Evolutionary conservation across 2,329 filamentous ascomycete genomes (phyloP).

Genomic region (Orbilia quercus): DNA sequence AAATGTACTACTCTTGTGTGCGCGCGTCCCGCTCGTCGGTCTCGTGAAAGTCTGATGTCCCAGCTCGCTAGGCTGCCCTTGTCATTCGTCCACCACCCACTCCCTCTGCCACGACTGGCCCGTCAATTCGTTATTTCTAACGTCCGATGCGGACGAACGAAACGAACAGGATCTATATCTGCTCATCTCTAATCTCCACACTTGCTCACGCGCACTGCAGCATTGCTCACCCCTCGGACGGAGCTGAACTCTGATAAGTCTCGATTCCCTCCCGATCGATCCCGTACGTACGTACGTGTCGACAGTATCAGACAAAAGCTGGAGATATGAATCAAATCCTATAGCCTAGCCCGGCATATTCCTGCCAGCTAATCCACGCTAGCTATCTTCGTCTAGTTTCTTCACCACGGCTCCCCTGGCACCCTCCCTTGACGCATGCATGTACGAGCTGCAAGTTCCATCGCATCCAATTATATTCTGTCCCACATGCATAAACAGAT

Average conservation of each 20-base stretch:
- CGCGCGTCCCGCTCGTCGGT: background rate
- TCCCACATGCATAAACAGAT: constrained; percentile 38
- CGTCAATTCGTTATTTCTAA: constrained; percentile 44
- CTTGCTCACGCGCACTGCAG: too few relatives aligned
- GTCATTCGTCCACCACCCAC: constrained; percentile 32
- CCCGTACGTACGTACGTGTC: too few relatives aligned
- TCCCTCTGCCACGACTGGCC: constrained; percentile 13
- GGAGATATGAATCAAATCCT: too few relatives aligned
- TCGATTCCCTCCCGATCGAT: constrained; percentile 1
- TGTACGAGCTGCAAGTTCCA: constrained; percentile 39
- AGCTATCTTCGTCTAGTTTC: constrained; percentile 4
- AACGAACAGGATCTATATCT: constrained; percentile 46
- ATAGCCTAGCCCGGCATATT: background rate
- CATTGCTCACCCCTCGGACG: background rate
- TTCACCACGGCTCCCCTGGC: constrained; percentile 16
- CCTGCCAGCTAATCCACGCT: constrained; percentile 8
- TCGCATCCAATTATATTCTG: constrained; percentile 26
- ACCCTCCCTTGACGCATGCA: constrained; percentile 37
- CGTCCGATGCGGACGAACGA: constrained; percentile 23
- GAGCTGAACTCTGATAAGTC: background rate
- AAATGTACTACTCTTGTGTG: constrained; percentile 1
- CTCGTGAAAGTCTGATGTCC: constrained; percentile 8
- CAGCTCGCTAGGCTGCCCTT: constrained; percentile 41
- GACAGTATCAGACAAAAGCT: constrained; percentile 16
- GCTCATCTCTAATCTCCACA: constrained; percentile 36